Conservation (phyloP, 1,284 basidiomycete species). For the Cryptococcus sp. region DNA sequence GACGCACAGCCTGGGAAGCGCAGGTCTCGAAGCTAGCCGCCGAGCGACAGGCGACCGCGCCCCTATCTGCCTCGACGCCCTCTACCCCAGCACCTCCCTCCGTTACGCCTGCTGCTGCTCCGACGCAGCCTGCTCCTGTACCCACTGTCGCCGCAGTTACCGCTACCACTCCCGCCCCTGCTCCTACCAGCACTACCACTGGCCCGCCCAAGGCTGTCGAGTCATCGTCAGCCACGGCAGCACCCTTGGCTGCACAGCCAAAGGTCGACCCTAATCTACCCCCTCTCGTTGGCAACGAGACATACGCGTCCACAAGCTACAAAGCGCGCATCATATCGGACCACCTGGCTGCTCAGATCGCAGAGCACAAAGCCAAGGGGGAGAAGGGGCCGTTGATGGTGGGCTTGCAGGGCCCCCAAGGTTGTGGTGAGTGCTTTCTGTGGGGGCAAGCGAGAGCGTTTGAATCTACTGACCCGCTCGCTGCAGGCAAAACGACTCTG, state of each 20-base stretch:
- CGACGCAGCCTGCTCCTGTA: neutral
- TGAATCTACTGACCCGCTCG: neutral
- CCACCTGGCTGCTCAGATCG: slow-evolving; percentile 27
- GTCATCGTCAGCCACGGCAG: neutral
- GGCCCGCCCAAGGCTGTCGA: neutral
- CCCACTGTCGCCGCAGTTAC: neutral
- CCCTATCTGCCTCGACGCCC: neutral
- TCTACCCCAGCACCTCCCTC: neutral
- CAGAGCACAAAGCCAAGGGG: slow-evolving; percentile 14
- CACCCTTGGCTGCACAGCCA: neutral
- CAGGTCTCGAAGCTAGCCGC: slow-evolving; percentile 10
- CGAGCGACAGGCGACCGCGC: neutral
- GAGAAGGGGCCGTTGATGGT: slow-evolving; percentile 32
- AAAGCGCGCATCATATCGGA: slow-evolving; percentile 39
- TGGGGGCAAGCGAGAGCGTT: neutral
- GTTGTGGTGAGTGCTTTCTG: slow-evolving; percentile 23
- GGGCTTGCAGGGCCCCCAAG: slow-evolving; percentile 36
- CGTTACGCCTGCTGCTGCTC: neutral
- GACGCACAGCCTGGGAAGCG: slow-evolving; percentile 32
- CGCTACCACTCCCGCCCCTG: neutral
- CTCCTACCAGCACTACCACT: neutral
- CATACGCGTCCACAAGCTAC: slow-evolving; percentile 33
- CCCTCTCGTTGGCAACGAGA: slow-evolving; percentile 22
- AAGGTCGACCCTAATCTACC: slow-evolving; percentile 10
- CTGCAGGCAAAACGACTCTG: slow-evolving; percentile 39